Base-by-base conservation (phyloP, 495 filamentous ascomycete species). In the Lophiotrema nucula region DNA sequence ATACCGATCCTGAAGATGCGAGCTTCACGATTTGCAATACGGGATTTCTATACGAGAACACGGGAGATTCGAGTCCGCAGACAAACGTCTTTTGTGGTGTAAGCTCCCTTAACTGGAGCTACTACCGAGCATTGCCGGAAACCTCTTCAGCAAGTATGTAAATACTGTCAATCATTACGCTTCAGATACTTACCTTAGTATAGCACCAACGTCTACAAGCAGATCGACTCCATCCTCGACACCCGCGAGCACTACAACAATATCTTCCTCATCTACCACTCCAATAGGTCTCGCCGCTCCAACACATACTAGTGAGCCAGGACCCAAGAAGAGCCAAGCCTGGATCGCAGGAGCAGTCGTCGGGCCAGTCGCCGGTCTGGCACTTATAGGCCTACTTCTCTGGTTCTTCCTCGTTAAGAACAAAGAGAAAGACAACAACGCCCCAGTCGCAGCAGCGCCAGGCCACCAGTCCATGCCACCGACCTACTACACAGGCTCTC, bases 321-420 rank as follows among this genome's bases (percentile, higher is more conserved):
- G 11, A 53, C 19, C 16, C 6, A 50, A 58, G 45, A 58, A 50
- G 33, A 43, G 41, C 47, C 19, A 59, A 46, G 56, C 56, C 8
- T 59, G 56, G 56, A 59, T 59, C 28, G 56, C 56, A 22, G 56
- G 56, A 11, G 56, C 47, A 2, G 56, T 59, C 13, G 48, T 53
- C 16, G 56, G 56, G 1, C 56, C 56, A 2, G n/a, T 59, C 23
- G 48, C 24, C 13, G 56, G 47, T 5, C 47, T 59, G 13, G 56
- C 56, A 5, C 37, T 59, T 11, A 18, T 39, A 1, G 56, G 38
- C 8, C 4, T 16, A 10, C 15, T 52, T 23, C 10, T 47, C n/a
- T 59, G 47, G 47, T 23, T 59, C 26, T 47, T 22, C 27, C 25
- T 59, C 19, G 15, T 27, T 13, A 47, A 21, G 22, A 38, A 42